Conservation (phyloP, 805 yeast species). For the Cyberlindnera misumaiensis region DNA sequence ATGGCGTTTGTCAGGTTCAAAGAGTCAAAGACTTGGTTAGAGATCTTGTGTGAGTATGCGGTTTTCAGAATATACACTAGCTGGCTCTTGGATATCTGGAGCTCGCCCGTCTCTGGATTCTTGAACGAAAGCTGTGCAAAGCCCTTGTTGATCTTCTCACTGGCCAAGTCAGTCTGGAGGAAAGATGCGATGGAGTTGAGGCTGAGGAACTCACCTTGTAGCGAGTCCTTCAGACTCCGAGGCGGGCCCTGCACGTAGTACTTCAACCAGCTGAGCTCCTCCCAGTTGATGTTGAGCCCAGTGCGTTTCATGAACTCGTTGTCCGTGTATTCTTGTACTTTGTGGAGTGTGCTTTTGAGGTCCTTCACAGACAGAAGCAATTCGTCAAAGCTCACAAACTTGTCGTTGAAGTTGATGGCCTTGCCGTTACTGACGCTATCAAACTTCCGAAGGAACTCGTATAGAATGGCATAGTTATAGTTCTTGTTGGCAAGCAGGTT, state of each 20-base stretch:
- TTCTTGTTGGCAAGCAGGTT: slow-evolving; percentile 41
- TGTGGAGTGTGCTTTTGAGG: slow-evolving; percentile 27
- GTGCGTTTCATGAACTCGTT: slow-evolving; percentile 26
- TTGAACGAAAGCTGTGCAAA: slow-evolving; percentile 24
- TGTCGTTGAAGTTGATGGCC: slow-evolving; percentile 32
- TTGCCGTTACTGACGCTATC: slow-evolving; percentile 28
- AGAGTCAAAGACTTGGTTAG: slow-evolving; percentile 29
- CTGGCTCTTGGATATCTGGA: slow-evolving; percentile 30
- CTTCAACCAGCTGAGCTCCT: slow-evolving; percentile 19
- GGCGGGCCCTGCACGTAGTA: slow-evolving; percentile 13
- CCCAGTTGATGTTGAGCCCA: slow-evolving; percentile 30
- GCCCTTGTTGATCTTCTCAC: slow-evolving; percentile 25
- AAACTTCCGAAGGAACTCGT: slow-evolving; percentile 45
- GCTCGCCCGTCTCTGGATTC: slow-evolving; percentile 23
- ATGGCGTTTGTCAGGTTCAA: slow-evolving; percentile 17
- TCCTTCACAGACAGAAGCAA: slow-evolving; percentile 24
- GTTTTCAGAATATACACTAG: slow-evolving; percentile 26
- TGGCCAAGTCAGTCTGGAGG: slow-evolving; percentile 33
- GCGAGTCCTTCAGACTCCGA: slow-evolving; percentile 4
- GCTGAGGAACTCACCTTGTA: slow-evolving; percentile 25
- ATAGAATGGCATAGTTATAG: slow-evolving; percentile 44
- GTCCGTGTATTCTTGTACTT: slow-evolving; percentile 26
- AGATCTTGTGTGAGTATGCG: slow-evolving; percentile 33
- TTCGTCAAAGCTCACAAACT: slow-evolving; percentile 32
- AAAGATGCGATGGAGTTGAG: slow-evolving; percentile 34